A percentile compares a stretch with the other conserved stretches of the same genome.
phyloP scores from a whole-genome alignment of 2,329 filamentous ascomycete species.

The Penicillium sp. region DNA sequence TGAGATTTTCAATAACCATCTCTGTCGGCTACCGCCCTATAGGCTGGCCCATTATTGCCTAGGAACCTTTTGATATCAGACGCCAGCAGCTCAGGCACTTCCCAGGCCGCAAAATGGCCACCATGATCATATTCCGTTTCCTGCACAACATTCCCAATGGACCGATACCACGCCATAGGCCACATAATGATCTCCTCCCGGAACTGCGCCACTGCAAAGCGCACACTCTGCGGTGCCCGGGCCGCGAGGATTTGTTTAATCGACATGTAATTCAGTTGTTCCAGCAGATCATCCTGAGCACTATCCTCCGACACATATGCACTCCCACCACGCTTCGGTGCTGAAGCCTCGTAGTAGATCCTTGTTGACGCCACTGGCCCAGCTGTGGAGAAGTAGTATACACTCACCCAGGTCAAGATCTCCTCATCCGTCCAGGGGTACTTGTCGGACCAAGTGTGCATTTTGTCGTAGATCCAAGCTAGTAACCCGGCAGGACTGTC shows the following conservation, averaged over 20 bases:
- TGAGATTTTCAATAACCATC: slow-evolving; percentile 33
- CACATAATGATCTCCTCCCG: slow-evolving; percentile 52
- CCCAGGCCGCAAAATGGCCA: slow-evolving; percentile 57
- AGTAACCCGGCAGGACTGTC: slow-evolving; percentile 70
- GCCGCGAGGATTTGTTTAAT: slow-evolving; percentile 32
- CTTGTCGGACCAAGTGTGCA: slow-evolving; percentile 71
- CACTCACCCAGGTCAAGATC: slow-evolving; percentile 69
- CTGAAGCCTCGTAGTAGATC: slow-evolving; percentile 70
- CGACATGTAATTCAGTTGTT: slow-evolving; percentile 13
- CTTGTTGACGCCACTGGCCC: slow-evolving; percentile 66
- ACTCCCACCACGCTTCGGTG: slow-evolving; percentile 9
- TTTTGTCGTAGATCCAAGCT: slow-evolving; percentile 79
- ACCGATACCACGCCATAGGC: slow-evolving; percentile 52
- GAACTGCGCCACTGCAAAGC: slow-evolving; percentile 54
- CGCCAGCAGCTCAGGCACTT: slow-evolving; percentile 49
- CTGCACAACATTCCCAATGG: slow-evolving; percentile 53
- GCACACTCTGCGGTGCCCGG: slow-evolving; percentile 48
- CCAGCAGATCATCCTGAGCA: slow-evolving; percentile 7
- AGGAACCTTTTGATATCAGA: slow-evolving; percentile 51
- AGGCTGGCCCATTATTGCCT: slow-evolving; percentile 43
- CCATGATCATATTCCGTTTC: slow-evolving; percentile 48
- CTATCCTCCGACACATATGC: background rate
- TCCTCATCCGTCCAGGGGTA: slow-evolving; percentile 77
- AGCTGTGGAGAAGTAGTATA: slow-evolving; percentile 70
- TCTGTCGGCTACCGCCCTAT: slow-evolving; percentile 34